Evolutionary conservation across 768 basidiomycete genomes (phyloP), one percentile per base, ranked within the genome.

Genomic region (Termitomyces bulborhizus): DNA sequence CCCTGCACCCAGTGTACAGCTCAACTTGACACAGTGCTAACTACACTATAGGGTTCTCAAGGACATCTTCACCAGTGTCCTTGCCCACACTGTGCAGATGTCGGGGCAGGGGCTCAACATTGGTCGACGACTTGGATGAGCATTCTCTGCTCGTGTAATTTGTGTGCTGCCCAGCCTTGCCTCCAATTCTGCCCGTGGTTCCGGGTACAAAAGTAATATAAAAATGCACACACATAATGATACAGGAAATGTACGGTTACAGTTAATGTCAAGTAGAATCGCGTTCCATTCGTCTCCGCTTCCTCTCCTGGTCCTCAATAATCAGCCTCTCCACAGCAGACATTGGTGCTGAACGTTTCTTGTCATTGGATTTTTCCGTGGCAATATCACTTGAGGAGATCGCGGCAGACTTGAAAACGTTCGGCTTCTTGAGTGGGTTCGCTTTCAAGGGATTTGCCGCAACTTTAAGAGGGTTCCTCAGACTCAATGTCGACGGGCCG

Each of bases 301-400:
- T 95, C 66, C 93, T 78, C 69, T 93, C 92, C 71, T 90, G 89
- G 29, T 97, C 93, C 74, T 98, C 96, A 55, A 85, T 61, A 57
- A 97, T 95, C 56, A 98, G 70, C 59, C 81, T 76, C 69, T 98
- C 95, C 15, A 90, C 90, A 26, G 90, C 90, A 62, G 85, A 84
- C 80, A 94, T 82, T 18, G 82, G 73, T 11, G 79, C 80, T 5
- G 79, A 63, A 40, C 85, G 78, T 72, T 88, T 86, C 76, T 78
- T 84, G 43, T 82, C 81, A 37, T 76, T 79, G 11, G 57, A 62
- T 57, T 69, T 66, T 42, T 71, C 72, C 45, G 66, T 63, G 9
- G 70, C 75, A 44, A 65, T 63, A 59, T 65, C 58, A 29, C 66
- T 53, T 43, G 75, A 67, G 15, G 71, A 57, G 1, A 73, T 8